These are phyloP conservation scores for Aspergillus tubingensis DNA, from an alignment of 2,329 filamentous ascomycete species.

Conservation along the genomic window DNA sequence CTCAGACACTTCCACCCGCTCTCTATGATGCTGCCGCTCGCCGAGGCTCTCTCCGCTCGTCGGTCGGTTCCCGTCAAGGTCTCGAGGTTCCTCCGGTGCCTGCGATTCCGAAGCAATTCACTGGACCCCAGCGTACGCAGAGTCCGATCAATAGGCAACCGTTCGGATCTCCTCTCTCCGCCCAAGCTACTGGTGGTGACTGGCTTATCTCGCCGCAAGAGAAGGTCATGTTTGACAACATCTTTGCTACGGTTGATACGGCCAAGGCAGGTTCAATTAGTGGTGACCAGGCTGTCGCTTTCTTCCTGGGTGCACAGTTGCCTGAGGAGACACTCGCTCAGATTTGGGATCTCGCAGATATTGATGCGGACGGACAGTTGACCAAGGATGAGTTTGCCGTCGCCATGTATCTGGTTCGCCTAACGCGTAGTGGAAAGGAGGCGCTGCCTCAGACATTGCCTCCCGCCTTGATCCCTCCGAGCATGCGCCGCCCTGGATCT, in stretches of 20 bases:
- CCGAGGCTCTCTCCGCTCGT: conserved; percentile 56
- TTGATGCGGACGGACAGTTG: conserved; percentile 83
- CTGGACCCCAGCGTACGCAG: conserved; percentile 59
- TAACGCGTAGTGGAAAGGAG: conserved; percentile 75
- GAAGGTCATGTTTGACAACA: conserved; percentile 82
- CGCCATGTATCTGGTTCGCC: conserved; percentile 93
- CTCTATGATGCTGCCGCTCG: conserved; percentile 88
- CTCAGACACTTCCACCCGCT: conserved; percentile 76
- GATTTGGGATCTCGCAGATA: conserved; percentile 96
- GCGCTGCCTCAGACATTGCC: conserved; percentile 76
- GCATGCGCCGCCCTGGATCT: conserved; percentile 64
- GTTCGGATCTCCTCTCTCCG: conserved; percentile 53
- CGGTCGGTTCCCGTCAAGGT: conserved; percentile 54
- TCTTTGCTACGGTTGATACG: conserved; percentile 83
- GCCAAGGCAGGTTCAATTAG: conserved; percentile 79
- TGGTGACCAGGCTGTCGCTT: conserved; percentile 90
- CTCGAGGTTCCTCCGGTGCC: conserved; percentile 58
- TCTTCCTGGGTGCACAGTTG: conserved; percentile 89
- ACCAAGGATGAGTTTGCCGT: conserved; percentile 92
- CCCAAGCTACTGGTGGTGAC: conserved; percentile 62
- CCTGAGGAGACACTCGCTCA: conserved; percentile 86
- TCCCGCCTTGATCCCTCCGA: conserved; percentile 79
- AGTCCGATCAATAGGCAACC: conserved; percentile 58
- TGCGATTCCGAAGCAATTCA: conserved; percentile 80
- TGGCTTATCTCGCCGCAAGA: conserved; percentile 84